Evolutionary conservation across 1,284 basidiomycete species (phyloP).

Genomic region (Agaricales sp.): DNA sequence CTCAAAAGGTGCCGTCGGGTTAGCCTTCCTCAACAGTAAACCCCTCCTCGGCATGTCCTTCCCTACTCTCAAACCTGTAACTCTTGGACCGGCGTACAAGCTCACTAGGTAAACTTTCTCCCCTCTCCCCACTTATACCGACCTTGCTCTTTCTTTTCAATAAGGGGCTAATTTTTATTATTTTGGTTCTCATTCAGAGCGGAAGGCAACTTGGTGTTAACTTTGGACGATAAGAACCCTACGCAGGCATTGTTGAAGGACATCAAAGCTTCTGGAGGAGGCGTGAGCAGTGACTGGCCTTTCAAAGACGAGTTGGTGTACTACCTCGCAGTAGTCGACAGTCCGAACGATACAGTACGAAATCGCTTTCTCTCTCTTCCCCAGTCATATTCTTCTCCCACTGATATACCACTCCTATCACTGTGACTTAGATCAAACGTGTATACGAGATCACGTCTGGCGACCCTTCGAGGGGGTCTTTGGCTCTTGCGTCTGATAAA

Average conservation of each 20-base stretch:
- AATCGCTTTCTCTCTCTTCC: too few relatives aligned
- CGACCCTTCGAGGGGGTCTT: conserved; percentile 67
- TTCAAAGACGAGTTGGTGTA: conserved; percentile 65
- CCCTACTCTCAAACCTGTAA: conserved; percentile 43
- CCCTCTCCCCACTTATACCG: too few relatives aligned
- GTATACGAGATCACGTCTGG: conserved; percentile 63
- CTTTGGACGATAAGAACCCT: conserved; percentile 56
- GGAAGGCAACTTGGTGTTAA: conserved; percentile 73
- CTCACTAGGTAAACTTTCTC: conserved; percentile 62
- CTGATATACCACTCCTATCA: not conserved
- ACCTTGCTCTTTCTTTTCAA: conserved; percentile 3
- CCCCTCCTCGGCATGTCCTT: conserved; percentile 30
- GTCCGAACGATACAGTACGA: conserved; percentile 15
- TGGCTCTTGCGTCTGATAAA: conserved; percentile 57
- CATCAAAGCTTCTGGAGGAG: conserved; percentile 32
- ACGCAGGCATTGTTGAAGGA: conserved; percentile 57
- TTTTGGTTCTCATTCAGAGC: conserved; percentile 30
- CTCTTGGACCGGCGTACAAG: conserved; percentile 27
- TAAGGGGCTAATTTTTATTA: not conserved
- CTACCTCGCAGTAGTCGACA: conserved; percentile 41
- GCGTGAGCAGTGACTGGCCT: conserved; percentile 15
- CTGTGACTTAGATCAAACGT: conserved; percentile 25
- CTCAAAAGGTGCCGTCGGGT: conserved; percentile 64
- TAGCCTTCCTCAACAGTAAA: conserved; percentile 37
- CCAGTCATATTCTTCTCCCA: conserved; percentile 9